Evolutionary conservation across 805 yeast species (phyloP), one percentile per base, ranked within the genome.

Genomic region (Candida schatavii): DNA sequence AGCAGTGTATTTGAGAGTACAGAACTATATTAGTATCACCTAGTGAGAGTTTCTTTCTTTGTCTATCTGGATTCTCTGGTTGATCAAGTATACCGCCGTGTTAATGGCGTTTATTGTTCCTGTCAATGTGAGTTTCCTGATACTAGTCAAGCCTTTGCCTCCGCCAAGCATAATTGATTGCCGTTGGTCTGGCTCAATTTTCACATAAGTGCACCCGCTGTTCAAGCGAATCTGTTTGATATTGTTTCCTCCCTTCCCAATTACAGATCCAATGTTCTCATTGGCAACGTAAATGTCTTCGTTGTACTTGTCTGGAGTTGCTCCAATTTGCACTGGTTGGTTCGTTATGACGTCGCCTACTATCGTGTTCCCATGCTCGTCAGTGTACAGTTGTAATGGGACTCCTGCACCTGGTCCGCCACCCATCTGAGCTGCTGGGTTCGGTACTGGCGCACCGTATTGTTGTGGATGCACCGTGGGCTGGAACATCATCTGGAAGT

Each of bases 191-290:
- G 78, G 80, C 48, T 80, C 86, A 41, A 88, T 84, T 48, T 79
- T 77, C 21, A 88, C 86, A 44, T 83, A 81, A 35, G 88, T 77
- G 25, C 75, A 70, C 3, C 95, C 91, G 17, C 91, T 80, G 22
- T 78, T 71, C 45, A 81, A 82, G 47, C 91, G 75, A 38, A 88
- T 81, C 47, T 85, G 88, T 54, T 81, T 84, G 44, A 88, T 83
- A 51, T 83, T 85, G 53, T 84, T 80, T 15, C 96, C 96, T 25
- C 88, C 88, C 61, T 81, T 86, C 1, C 96, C 96, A 45, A 88
- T 88, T 21, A 88, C 82, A 30, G 86, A 78, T 1, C 96, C 96
- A 30, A 88, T 89, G 60, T 75, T 83, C 28, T 78, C 78, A 55
- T 83, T 82, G 19, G 95, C 89, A 34, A 88, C 88, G 49, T 67